Percentiles rank a stretch among this genome's conserved stretches.
These are phyloP conservation scores for Spizellomyces sp. DNA, from an alignment of 192 early-diverging fungal genomes.

Conservation along the genomic window DNA sequence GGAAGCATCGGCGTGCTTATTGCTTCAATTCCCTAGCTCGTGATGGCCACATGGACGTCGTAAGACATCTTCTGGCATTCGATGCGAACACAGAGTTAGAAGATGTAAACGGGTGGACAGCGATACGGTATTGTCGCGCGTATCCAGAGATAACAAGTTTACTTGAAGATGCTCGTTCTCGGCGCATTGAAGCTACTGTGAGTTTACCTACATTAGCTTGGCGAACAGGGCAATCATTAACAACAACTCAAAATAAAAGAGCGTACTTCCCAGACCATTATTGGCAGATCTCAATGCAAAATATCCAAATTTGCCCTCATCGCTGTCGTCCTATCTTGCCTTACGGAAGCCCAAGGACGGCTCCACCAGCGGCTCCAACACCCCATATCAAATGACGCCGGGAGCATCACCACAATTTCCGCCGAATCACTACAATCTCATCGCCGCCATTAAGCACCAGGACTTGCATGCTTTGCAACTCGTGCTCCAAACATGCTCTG, in stretches of 20 bases:
- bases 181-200: too few species aligned
- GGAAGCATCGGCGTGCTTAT: too few species aligned
- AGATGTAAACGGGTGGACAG: conserved; percentile 69
- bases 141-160: conserved; percentile 61
- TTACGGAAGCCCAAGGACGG: not conserved
- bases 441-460: conserved; percentile 61
- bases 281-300: not conserved
- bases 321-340: not conserved
- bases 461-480: conserved; percentile 58
- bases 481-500: conserved; percentile 38
- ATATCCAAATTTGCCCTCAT: not conserved
- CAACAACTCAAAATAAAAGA: not conserved
- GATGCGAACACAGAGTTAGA: conserved; percentile 56
- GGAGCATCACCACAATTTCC: not conserved
- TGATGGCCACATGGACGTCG: conserved; percentile 62
- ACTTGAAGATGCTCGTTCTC: conserved; percentile 39
- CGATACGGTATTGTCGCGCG: conserved; percentile 60
- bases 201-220: too few species aligned
- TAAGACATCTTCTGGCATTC: conserved; percentile 51
- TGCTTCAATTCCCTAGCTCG: conserved; percentile 36
- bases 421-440: not conserved
- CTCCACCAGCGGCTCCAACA: not conserved
- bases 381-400: not conserved
- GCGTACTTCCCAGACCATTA: not conserved
- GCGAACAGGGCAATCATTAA: too few species aligned